A percentile compares a stretch with the other conserved stretches of the same genome.
These are phyloP conservation scores for Salvia splendens DNA, from an alignment of 257 asterid species.

Conservation along the genomic window DNA sequence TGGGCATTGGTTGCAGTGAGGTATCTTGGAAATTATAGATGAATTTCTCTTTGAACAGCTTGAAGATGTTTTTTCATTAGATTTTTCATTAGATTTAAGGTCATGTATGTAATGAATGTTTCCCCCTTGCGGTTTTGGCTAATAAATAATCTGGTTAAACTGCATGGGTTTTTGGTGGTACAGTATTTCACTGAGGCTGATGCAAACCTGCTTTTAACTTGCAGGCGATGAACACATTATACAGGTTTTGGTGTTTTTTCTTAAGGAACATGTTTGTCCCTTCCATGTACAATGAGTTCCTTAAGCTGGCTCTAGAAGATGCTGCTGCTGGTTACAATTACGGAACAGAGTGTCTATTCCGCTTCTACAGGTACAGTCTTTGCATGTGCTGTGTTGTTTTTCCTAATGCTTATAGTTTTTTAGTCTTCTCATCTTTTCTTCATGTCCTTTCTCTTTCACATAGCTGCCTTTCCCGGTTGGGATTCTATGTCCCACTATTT, in stretches of 20 bases:
- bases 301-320: conserved; percentile 81
- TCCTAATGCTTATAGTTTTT: background rate
- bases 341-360: conserved; percentile 84
- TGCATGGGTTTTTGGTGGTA: conserved; percentile 75
- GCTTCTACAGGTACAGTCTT: conserved; percentile 78
- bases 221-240: conserved; percentile 97
- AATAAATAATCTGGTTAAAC: background rate
- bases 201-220: conserved; percentile 30
- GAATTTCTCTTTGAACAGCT: conserved; percentile 12
- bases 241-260: conserved; percentile 90
- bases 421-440: background rate
- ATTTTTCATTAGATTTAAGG: conserved; percentile 17
- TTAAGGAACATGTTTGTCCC: conserved; percentile 67
- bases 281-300: conserved; percentile 85
- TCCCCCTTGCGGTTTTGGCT: background rate
- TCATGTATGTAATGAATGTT: background rate
- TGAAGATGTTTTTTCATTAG: conserved; percentile 16
- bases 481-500: too few species aligned
- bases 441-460: conserved; percentile 11
- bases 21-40: conserved; percentile 42
- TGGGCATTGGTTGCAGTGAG: conserved; percentile 97
- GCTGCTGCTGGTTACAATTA: conserved; percentile 79
- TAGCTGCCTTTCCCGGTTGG: background rate
- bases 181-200: conserved; percentile 17
- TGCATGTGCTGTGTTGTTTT: background rate